Evolutionary conservation across 176 grass and related monocot genomes (phyloP), one percentile per base, ranked within the genome.

Genomic region (Oryza longistaminata): DNA sequence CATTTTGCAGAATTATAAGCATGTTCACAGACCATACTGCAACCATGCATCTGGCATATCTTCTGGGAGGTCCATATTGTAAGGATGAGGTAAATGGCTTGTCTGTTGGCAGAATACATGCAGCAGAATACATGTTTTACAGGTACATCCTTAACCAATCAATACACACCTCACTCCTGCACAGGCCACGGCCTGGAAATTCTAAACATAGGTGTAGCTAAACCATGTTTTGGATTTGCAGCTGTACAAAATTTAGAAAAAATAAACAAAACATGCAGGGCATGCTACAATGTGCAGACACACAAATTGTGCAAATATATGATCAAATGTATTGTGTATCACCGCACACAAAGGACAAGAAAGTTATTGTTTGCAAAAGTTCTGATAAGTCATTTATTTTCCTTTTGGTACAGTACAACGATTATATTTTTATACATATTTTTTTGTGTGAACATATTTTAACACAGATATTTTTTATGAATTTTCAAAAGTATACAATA

Each of bases 111-210:
- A 93, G 67, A 76, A 92, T 98, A 66, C 76, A 69, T 50, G 87
- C 83, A 73, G 62, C 86, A 75, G 95, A 95, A 71, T 98, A 92
- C 76, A 93, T 89, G 88, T 83, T 88, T 70, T 95, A 95, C 89
- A 93, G 93, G 95, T 86, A 98, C 87, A 81, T 82, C 73, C 0
- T 2, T 82, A 48, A 78, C 19, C 19, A 55, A 35, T 25, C 22
- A 24, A 72, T 81, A 22, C 21, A 4, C 16, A 26, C 3, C 24
- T 55, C 17, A 44, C 73, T 16, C 66, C 31, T 71, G 19, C 58
- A 62, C 58, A 62, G 21, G 7, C 0, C 58, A 24, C 58, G 24
- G 21, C 7, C 6, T 60, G 55, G 55, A 60, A 21, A n/a, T 60
- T 60, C 19, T 60, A 60, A 22, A n/a, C 19, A 60, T 60, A 6